Percentiles rank a stretch among this genome's conserved stretches.
Evolutionary conservation across 768 basidiomycete species (phyloP).

Genomic region (Russula dissimulans): DNA sequence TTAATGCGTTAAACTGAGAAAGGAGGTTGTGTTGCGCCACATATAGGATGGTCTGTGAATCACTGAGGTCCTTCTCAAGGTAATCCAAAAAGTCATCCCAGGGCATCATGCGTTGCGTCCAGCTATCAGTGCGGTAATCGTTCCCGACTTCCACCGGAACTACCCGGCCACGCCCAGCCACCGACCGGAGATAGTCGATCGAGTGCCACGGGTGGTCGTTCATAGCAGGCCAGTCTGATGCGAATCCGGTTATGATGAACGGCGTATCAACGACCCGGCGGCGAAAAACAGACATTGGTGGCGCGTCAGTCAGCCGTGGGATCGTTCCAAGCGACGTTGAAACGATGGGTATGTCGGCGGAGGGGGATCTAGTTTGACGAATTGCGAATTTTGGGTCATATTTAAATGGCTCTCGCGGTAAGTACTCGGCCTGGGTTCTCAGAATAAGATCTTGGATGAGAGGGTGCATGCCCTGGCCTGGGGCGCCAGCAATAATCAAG

Average conservation of each 20-base stretch:
- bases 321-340: constrained; percentile 24
- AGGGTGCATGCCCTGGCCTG: constrained; percentile 50
- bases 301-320: constrained; percentile 36
- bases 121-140: constrained; percentile 72
- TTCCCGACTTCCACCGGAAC: constrained; percentile 87
- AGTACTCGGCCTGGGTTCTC: constrained; percentile 42
- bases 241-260: constrained; percentile 64
- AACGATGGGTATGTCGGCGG: background rate
- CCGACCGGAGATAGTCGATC: constrained; percentile 53
- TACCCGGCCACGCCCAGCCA: constrained; percentile 71
- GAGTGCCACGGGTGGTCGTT: constrained; percentile 61
- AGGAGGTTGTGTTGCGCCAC: constrained; percentile 88
- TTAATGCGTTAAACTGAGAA: constrained; percentile 71
- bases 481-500: constrained; percentile 76
- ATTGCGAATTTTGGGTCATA: background rate
- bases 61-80: constrained; percentile 24
- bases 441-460: constrained; percentile 55
- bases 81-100: constrained; percentile 69
- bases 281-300: constrained; percentile 52
- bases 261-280: constrained; percentile 34
- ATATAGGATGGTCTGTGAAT: constrained; percentile 42
- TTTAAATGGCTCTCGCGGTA: constrained; percentile 7
- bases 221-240: constrained; percentile 72
- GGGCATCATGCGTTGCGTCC: constrained; percentile 70
- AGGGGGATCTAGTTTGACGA: background rate